These are phyloP conservation scores for Lolium perenne DNA, from an alignment of 176 grass and related monocot species.

Conservation along the genomic window DNA sequence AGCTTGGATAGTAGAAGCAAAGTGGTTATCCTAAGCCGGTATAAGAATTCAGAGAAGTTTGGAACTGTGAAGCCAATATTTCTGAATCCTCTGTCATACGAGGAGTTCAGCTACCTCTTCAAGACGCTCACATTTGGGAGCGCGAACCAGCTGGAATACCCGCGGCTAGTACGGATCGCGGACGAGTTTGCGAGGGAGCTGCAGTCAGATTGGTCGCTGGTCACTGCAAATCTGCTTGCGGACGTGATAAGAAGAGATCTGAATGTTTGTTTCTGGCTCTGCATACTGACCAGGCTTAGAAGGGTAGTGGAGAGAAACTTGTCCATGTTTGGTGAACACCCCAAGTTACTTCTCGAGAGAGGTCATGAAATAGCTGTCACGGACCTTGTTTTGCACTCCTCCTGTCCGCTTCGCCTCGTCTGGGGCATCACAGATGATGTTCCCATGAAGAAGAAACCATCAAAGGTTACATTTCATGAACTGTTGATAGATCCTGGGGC, in stretches of 20 bases:
- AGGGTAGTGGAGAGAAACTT: background rate
- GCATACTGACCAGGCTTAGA: background rate
- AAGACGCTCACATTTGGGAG: constrained; percentile 17
- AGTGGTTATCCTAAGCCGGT: background rate
- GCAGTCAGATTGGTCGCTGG: background rate
- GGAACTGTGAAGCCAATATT: background rate
- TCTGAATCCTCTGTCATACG: background rate
- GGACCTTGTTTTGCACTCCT: background rate
- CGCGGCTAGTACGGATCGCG: background rate
- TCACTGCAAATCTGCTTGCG: background rate
- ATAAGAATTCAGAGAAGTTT: background rate
- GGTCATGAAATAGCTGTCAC: background rate
- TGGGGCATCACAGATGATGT: background rate
- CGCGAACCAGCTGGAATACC: background rate
- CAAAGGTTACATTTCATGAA: background rate
- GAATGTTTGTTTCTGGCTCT: background rate
- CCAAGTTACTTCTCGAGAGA: background rate
- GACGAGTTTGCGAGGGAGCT: background rate
- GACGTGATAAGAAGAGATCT: background rate
- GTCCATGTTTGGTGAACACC: background rate
- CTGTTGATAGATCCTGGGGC: background rate
- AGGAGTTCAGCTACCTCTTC: constrained; percentile 12
- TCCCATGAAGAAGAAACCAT: background rate
- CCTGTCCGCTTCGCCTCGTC: background rate
- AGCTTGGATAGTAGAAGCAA: background rate